A percentile compares a stretch with the other conserved stretches of the same genome.
Conservation (phyloP, 1,284 basidiomycete genomes). For the Rhodotorula sp. region DNA sequence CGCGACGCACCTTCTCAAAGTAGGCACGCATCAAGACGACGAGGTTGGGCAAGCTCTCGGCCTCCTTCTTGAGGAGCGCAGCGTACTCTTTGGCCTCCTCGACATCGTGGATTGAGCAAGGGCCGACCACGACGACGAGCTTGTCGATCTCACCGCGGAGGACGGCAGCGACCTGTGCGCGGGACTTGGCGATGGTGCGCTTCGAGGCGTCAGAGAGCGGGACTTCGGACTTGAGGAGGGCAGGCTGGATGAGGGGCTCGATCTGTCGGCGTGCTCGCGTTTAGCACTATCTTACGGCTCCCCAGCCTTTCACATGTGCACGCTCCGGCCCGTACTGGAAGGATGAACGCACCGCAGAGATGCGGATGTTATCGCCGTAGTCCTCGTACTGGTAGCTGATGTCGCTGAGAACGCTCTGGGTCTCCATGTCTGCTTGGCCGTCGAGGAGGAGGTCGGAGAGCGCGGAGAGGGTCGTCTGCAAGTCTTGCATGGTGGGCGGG, state of each 20-base stretch:
- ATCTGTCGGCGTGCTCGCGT: slow-evolving; percentile 23
- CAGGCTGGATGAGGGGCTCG: slow-evolving; percentile 88
- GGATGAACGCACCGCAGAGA: slow-evolving; percentile 24
- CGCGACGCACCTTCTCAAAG: slow-evolving; percentile 56
- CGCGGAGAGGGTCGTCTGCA: background rate
- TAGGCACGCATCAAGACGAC: slow-evolving; percentile 94
- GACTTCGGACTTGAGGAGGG: slow-evolving; percentile 80
- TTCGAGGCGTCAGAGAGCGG: slow-evolving; percentile 55
- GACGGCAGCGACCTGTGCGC: slow-evolving; percentile 71
- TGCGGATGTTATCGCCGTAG: slow-evolving; percentile 37
- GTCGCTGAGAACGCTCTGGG: slow-evolving; percentile 9
- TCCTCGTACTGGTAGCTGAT: slow-evolving; percentile 29
- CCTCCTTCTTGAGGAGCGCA: slow-evolving; percentile 62
- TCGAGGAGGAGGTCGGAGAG: background rate
- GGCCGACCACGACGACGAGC: slow-evolving; percentile 85
- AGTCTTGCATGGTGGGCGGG: no score
- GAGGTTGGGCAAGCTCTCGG: slow-evolving; percentile 67
- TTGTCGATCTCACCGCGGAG: slow-evolving; percentile 80
- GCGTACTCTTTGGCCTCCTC: slow-evolving; percentile 91
- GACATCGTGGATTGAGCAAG: slow-evolving; percentile 86
- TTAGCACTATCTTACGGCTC: no score
- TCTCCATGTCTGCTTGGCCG: background rate
- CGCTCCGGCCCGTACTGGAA: background rate
- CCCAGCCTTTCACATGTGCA: no score
- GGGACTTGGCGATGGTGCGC: slow-evolving; percentile 71